Conservation (phyloP, 176 grass and related monocot genomes). For the Oryza nivara region DNA sequence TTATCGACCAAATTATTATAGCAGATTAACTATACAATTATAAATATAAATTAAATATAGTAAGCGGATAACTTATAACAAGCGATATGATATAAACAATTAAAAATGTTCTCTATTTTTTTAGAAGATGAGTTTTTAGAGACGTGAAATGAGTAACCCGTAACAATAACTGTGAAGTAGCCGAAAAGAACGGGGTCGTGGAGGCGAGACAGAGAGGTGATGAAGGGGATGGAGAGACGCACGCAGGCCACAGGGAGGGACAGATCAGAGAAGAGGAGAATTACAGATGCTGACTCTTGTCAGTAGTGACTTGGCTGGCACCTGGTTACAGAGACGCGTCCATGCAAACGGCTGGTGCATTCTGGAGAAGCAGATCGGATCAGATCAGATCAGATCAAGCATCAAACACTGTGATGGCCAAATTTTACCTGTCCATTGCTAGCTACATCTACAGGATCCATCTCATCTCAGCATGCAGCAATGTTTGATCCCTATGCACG, state of each 20-base stretch:
- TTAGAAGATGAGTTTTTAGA: too few species aligned
- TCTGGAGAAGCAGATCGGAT: neutral
- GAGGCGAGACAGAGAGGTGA: neutral
- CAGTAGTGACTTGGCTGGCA: neutral
- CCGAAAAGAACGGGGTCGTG: too few species aligned
- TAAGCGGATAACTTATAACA: too few species aligned
- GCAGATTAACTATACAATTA: too few species aligned
- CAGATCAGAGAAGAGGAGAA: neutral
- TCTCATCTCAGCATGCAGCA: neutral
- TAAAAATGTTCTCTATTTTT: too few species aligned
- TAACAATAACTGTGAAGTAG: too few species aligned
- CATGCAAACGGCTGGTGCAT: neutral
- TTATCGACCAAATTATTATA: too few species aligned
- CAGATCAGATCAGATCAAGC: neutral
- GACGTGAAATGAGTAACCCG: too few species aligned
- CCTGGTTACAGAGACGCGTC: slow-evolving; percentile 9
- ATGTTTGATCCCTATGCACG: neutral
- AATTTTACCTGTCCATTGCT: neutral
- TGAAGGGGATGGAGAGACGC: neutral
- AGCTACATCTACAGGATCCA: neutral
- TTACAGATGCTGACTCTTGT: neutral
- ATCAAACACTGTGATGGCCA: neutral
- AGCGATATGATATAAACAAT: too few species aligned
- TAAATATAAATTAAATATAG: too few species aligned
- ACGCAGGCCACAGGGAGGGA: neutral